Evolutionary conservation across 768 basidiomycete species (phyloP).

Genomic region (Boletus bicolor): DNA sequence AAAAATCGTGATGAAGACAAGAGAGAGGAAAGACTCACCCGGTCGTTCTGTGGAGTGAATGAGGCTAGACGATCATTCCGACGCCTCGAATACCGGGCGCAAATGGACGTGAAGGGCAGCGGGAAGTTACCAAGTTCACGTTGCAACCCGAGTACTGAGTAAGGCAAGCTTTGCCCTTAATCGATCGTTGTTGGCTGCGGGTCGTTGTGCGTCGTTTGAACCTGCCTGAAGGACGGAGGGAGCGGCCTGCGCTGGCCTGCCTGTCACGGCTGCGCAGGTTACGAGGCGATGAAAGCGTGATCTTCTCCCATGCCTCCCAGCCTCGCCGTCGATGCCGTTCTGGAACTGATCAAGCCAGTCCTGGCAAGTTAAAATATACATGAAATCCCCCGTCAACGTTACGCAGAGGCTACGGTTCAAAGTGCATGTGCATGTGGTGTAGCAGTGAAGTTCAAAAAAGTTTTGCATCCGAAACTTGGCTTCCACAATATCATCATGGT

Average conservation of each 20-base stretch:
- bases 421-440: neutral
- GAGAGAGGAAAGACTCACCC: slow-evolving; percentile 12
- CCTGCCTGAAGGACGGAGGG: slow-evolving; percentile 2
- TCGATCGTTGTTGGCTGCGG: slow-evolving; percentile 7
- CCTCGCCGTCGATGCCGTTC: slow-evolving; percentile 12
- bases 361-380: neutral
- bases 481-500: slow-evolving; percentile 3
- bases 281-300: slow-evolving; percentile 5
- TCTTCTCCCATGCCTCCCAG: slow-evolving; percentile 5
- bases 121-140: slow-evolving; percentile 12
- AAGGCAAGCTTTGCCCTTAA: slow-evolving; percentile 19
- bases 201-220: slow-evolving; percentile 3
- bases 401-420: neutral
- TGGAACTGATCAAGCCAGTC: neutral
- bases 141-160: slow-evolving; percentile 12
- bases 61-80: slow-evolving; percentile 23
- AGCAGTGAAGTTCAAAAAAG: neutral
- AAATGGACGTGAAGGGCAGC: slow-evolving; percentile 21
- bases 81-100: slow-evolving; percentile 5
- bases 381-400: neutral
- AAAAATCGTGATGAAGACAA: neutral
- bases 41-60: slow-evolving; percentile 10
- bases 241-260: slow-evolving; percentile 10
- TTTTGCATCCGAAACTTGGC: neutral
- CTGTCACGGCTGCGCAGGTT: slow-evolving; percentile 5